A percentile compares a stretch with the other conserved stretches of the same genome.
Evolutionary conservation across 176 grass and related monocot species (phyloP).

Genomic region (Oryza longistaminata): DNA sequence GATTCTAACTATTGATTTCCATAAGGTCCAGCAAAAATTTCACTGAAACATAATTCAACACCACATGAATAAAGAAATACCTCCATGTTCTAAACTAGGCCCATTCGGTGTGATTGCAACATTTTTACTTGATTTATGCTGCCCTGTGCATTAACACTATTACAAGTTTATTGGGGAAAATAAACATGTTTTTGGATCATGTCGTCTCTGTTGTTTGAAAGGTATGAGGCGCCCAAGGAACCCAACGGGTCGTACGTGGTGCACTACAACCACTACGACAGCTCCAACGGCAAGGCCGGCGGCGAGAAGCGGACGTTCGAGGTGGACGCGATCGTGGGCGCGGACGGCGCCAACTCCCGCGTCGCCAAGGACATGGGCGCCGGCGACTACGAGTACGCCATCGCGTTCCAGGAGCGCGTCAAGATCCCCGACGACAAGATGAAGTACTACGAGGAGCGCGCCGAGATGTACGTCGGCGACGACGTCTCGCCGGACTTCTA

Average conservation of each 20-base stretch:
- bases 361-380: slow-evolving; percentile 96
- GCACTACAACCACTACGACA: slow-evolving; percentile 81
- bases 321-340: slow-evolving; percentile 92
- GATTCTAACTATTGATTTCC: neutral
- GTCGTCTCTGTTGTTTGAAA: neutral
- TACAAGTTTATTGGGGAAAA: neutral
- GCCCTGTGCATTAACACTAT: too few species aligned
- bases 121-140: neutral
- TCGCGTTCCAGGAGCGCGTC: slow-evolving; percentile 98
- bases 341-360: slow-evolving; percentile 93
- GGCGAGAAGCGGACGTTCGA: slow-evolving; percentile 70
- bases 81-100: neutral
- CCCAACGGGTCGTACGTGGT: slow-evolving; percentile 67
- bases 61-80: neutral
- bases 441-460: slow-evolving; percentile 93
- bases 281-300: slow-evolving; percentile 47
- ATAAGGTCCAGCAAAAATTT: neutral
- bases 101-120: neutral
- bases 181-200: neutral
- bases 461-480: slow-evolving; percentile 99
- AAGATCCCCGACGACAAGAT: slow-evolving; percentile 89
- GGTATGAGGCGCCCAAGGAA: slow-evolving; percentile 61
- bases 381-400: slow-evolving; percentile 95
- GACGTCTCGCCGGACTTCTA: slow-evolving; percentile 99
- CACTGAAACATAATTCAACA: neutral